Evolutionary conservation across 2,329 filamentous ascomycete genomes (phyloP).

Genomic region (Lecanicillium sp.): DNA sequence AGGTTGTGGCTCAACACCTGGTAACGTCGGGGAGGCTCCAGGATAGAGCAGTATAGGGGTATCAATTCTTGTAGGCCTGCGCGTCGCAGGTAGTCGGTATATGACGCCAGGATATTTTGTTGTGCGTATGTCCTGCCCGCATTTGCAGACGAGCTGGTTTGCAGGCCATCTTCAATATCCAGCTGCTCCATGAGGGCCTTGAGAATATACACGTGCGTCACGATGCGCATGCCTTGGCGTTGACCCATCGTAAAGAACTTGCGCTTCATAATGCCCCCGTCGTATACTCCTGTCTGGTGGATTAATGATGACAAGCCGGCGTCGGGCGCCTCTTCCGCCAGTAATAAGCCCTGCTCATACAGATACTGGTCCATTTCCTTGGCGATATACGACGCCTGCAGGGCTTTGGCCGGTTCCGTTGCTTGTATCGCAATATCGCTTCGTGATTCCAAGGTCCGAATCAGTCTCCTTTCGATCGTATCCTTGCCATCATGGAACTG

Average conservation of each 20-base stretch:
- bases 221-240: constrained; percentile 58
- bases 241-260: constrained; percentile 50
- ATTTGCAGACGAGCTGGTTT: constrained; percentile 18
- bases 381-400: constrained; percentile 69
- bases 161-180: constrained; percentile 14
- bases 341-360: constrained; percentile 46
- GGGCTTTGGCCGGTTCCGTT: constrained; percentile 59
- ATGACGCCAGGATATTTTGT: constrained; percentile 73
- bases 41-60: constrained; percentile 78
- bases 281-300: constrained; percentile 14
- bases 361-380: constrained; percentile 51
- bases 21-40: constrained; percentile 57
- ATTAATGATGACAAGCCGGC: constrained; percentile 18
- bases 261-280: constrained; percentile 28
- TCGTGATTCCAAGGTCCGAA: constrained; percentile 52
- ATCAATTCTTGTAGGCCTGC: constrained; percentile 69
- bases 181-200: constrained; percentile 59
- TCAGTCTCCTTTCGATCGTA: constrained; percentile 48
- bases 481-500: constrained; percentile 51
- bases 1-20: constrained; percentile 69
- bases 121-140: constrained; percentile 21
- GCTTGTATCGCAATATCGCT: constrained; percentile 50
- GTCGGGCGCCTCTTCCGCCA: constrained; percentile 18
- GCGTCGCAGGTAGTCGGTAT: constrained; percentile 71
- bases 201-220: constrained; percentile 59